These are phyloP conservation scores for Trichoderma reesei DNA, from an alignment of 495 filamentous ascomycete genomes.

Conservation along the genomic window DNA sequence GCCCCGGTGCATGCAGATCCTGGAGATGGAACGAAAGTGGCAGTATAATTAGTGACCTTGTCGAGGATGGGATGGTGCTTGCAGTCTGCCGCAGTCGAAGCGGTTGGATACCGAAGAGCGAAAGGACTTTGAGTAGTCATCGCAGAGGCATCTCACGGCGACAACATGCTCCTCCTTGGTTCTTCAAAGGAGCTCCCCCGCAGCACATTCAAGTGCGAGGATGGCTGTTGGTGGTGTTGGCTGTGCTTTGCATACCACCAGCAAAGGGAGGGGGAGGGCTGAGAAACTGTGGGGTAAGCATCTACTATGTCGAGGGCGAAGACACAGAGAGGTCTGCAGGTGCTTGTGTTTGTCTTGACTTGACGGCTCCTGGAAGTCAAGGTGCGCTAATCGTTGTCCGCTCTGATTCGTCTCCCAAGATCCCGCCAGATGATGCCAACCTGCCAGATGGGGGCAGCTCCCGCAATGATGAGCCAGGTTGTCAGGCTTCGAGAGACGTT, in stretches of 20 bases:
- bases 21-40: not conserved
- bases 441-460: not conserved
- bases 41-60: not conserved
- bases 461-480: not conserved
- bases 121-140: not conserved
- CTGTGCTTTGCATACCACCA: too few species aligned
- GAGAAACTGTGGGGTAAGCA: not conserved
- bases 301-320: too few species aligned
- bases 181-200: not conserved
- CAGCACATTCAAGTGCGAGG: not conserved
- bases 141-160: not conserved
- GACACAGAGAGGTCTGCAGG: too few species aligned
- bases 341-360: too few species aligned
- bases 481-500: not conserved
- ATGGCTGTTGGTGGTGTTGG: not conserved
- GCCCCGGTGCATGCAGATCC: not conserved
- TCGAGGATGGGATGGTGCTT: too few species aligned
- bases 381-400: not conserved
- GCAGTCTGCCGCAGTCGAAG: too few species aligned
- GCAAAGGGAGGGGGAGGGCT: not conserved
- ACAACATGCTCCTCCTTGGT: not conserved
- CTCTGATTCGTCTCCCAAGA: not conserved
- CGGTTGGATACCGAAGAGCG: too few species aligned
- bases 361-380: not conserved
- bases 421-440: not conserved